Evolutionary conservation across 1,284 basidiomycete species (phyloP).

Genomic region (Omphalotus olearius): DNA sequence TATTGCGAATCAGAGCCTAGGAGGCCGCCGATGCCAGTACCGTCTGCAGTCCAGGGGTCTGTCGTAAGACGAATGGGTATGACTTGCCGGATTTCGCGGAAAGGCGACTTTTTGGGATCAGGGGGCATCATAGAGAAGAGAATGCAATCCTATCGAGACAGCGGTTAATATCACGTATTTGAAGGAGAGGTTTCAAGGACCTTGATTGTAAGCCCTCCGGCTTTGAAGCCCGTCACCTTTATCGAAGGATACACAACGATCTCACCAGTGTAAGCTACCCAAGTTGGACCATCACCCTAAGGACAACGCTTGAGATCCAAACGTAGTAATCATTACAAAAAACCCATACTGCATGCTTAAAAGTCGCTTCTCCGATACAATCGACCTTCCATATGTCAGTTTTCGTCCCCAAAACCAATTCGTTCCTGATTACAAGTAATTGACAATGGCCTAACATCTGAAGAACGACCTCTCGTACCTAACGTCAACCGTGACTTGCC

Average conservation of each 20-base stretch:
- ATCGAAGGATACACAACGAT: constrained; percentile 45
- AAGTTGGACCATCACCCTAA: constrained; percentile 57
- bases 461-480: constrained; percentile 34
- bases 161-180: not conserved
- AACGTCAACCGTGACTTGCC: constrained; percentile 65
- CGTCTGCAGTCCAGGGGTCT: constrained; percentile 50
- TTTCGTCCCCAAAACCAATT: constrained; percentile 41
- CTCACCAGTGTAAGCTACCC: constrained; percentile 59
- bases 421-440: constrained; percentile 26
- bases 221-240: constrained; percentile 56
- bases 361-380: constrained; percentile 57
- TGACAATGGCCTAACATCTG: not conserved
- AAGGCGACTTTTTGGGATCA: constrained; percentile 49
- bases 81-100: constrained; percentile 52
- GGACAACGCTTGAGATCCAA: not conserved
- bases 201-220: constrained; percentile 61
- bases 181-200: constrained; percentile 28
- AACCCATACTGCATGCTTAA: constrained; percentile 48
- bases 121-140: constrained; percentile 55
- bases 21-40: constrained; percentile 26
- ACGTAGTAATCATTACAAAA: not conserved
- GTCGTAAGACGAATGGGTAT: constrained; percentile 66
- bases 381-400: constrained; percentile 69
- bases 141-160: constrained; percentile 49
- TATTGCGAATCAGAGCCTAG: constrained; percentile 16